Base-by-base conservation (phyloP, 225 moss, liverwort and hornwort species). In the Physcomitrellopsis africana region DNA sequence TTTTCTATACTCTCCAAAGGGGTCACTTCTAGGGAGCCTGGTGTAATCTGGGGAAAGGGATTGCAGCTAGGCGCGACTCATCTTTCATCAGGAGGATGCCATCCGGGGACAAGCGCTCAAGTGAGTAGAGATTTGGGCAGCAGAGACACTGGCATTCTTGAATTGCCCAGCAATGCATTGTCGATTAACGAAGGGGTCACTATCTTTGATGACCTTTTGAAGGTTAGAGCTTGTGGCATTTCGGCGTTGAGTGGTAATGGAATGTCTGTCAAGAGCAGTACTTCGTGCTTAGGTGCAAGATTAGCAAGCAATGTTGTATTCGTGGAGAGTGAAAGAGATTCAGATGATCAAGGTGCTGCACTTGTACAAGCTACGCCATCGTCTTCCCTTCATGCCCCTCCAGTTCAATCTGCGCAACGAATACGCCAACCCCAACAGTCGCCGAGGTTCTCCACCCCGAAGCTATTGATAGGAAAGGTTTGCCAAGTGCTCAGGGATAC, bases 391-490 rank as follows among this genome's bases (percentile, higher is more conserved):
- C 65, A 48, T 43, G 73, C 77, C 15, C 80, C 80, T 47, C 69
- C 80, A 61, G 72, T 72, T 3, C 84, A 84, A 58, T 81, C 71
- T 62, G 45, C 75, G 41, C 84, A 77, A 62, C 84, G 66, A 74
- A 61, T 46, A 45, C 78, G 63, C 15, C 77, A 70, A 52, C 29
- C 65, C 9, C 80, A 80, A 41, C 84, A 72, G 57, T 56, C 83
- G 5, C 74, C 70, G 0, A 69, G 46, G 61, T 72, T 76, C 47
- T 76, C 45, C 46, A 58, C 68, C 7, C 65, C 81, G 20, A 87
- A 87, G 76, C 53, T 87, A 17, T 60, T 86, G 43, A 77, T 86
- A 41, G 86, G 86, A 7, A 83, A 63, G 23, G 86, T 86, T 10
- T 86, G 86, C 37, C 83, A 81, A 60, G 83, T 81, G 70, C 81